Base-by-base conservation (phyloP, 108 stramenopile species). In the Fragilaria radians region DNA sequence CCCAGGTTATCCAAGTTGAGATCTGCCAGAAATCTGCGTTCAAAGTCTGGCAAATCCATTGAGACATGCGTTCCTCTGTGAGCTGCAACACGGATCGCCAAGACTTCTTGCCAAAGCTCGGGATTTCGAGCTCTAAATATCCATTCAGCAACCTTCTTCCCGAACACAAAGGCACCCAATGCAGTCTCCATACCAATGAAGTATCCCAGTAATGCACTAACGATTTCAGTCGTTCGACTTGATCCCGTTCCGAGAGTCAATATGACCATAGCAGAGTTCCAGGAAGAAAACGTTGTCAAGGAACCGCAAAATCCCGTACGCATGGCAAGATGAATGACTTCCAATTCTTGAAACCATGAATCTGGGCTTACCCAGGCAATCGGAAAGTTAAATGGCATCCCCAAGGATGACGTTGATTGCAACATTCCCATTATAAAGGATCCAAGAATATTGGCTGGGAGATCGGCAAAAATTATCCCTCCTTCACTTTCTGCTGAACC, bases 401-500 rank as follows among this genome's bases (percentile, higher is more conserved):
- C 75, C 55, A 76, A 31, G 23, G 61, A 46, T 5, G 47, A 45
- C 21, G 66, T 57, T 17, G 70, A 63, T 19, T 66, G 68, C 42
- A 81, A 46, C n/a, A 83, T 51, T 0, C 89, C 89, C 81, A 90
- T 84, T 4, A 90, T 54, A 34, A 86, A 76, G 25, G 71, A 78
- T 29, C 88, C 88, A 26, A 89, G 49, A 59, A 83, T 59, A 47
- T 90, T 89, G 23, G 76, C 80, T 0, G 85, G 85, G 19, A 89
- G 58, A 60, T 89, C 88, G 36, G 79, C 71, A 63, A 89, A 89
- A 30, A 89, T 59, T 17, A 83, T 81, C 5, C 88, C 88, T 70
- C 82, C 76, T 11, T 76, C 65, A 46, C 75, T 73, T 25, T 48
- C 32, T 4, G 80, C 65, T 21, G 46, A 28, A 26, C 88, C 82